phyloP scores from a whole-genome alignment of 1,139 yeast species.

The Sugiyamaella xylanicola region DNA sequence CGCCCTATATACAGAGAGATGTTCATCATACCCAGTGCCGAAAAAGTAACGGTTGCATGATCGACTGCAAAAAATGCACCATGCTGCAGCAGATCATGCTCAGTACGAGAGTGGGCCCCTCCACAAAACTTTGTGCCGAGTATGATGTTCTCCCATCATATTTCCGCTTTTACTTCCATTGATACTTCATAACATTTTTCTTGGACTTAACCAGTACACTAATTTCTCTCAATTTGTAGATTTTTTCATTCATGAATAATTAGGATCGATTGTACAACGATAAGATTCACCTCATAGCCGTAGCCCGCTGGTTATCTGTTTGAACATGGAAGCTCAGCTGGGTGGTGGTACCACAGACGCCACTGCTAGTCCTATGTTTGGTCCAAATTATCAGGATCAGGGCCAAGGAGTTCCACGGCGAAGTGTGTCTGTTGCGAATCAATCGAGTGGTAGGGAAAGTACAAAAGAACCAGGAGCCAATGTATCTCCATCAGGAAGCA shows the following conservation, averaged over 20 bases:
- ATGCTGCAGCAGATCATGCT: not conserved
- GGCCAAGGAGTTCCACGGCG: not conserved
- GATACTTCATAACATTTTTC: not conserved
- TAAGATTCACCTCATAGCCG: not conserved
- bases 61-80: not conserved
- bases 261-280: not conserved
- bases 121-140: constrained; percentile 1
- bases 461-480: not conserved
- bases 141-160: not conserved
- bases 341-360: constrained; percentile 2
- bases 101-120: constrained; percentile 6
- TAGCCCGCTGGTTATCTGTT: not conserved
- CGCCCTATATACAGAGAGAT: too few relatives aligned
- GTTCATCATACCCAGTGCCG: not conserved
- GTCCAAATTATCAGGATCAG: not conserved
- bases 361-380: not conserved
- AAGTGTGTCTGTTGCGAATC: not conserved
- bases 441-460: not conserved
- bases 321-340: constrained; percentile 5
- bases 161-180: not conserved
- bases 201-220: too few relatives aligned
- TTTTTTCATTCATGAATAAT: not conserved
- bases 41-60: not conserved
- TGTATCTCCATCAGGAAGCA: not conserved
- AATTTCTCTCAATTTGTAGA: not conserved